Evolutionary conservation across 1,284 basidiomycete species (phyloP).

Genomic region (Malassezia equina): DNA sequence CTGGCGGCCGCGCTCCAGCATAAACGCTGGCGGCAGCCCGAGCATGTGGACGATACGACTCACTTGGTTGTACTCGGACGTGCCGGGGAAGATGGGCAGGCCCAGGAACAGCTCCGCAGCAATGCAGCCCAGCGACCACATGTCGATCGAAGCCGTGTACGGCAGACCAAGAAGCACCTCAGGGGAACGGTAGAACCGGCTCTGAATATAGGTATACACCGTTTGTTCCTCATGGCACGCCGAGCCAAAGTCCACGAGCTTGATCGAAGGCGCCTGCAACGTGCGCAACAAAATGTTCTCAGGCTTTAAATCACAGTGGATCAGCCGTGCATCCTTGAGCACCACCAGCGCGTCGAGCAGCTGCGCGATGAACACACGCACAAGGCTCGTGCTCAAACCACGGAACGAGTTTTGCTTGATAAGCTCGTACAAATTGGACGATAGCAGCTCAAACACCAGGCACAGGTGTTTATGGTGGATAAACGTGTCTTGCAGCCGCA

Average conservation of each 20-base stretch:
- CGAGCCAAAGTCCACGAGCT: slow-evolving; percentile 98
- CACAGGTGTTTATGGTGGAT: slow-evolving; percentile 93
- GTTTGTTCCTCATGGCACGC: slow-evolving; percentile 97
- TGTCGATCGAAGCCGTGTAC: slow-evolving; percentile 86
- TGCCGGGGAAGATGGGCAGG: slow-evolving; percentile 89
- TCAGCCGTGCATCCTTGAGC: slow-evolving; percentile 85
- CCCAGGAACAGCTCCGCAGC: slow-evolving; percentile 96
- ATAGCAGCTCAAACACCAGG: slow-evolving; percentile 92
- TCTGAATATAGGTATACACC: slow-evolving; percentile 98
- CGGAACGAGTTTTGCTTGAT: slow-evolving; percentile 99
- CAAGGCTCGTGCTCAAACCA: slow-evolving; percentile 86
- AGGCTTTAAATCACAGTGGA: slow-evolving; percentile 94
- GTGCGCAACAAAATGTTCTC: slow-evolving; percentile 52
- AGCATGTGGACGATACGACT: slow-evolving; percentile 96
- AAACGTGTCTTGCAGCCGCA: slow-evolving; percentile 88
- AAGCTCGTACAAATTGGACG: slow-evolving; percentile 94
- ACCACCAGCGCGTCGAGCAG: slow-evolving; percentile 82
- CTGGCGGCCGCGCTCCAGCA: slow-evolving; percentile 94
- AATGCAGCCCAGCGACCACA: slow-evolving; percentile 92
- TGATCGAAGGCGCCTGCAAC: slow-evolving; percentile 92
- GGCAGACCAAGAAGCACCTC: slow-evolving; percentile 91
- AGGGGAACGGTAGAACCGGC: slow-evolving; percentile 93
- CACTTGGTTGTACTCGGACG: slow-evolving; percentile 97
- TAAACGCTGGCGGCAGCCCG: slow-evolving; percentile 77
- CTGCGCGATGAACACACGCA: slow-evolving; percentile 95